Conservation (phyloP, 179 eudicot species). For the Amaranthus tricolor region DNA sequence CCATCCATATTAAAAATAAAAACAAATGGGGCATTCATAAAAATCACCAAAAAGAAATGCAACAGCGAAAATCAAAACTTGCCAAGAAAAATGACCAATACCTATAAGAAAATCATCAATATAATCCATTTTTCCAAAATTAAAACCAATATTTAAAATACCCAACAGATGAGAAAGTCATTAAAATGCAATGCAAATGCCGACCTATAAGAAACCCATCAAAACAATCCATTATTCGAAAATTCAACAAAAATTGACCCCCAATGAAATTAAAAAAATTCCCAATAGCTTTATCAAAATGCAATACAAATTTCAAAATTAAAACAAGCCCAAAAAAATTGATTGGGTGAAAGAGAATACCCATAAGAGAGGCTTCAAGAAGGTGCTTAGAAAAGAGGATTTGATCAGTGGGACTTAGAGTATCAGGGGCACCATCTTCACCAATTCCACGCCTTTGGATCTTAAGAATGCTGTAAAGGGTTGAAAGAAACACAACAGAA, state of each 20-base stretch:
- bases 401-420: conserved; percentile 68
- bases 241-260: background rate
- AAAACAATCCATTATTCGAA: background rate
- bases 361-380: conserved; percentile 85
- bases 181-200: background rate
- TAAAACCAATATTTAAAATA: background rate
- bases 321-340: background rate
- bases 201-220: background rate
- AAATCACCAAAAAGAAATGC: background rate
- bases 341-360: conserved; percentile 26
- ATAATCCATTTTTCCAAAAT: background rate
- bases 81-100: background rate
- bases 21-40: background rate
- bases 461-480: conserved; percentile 37
- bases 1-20: too few relatives aligned
- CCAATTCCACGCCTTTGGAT: conserved; percentile 38
- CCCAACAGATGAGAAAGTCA: background rate
- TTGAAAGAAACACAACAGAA: conserved; percentile 44
- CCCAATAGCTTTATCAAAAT: background rate
- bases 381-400: conserved; percentile 47
- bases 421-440: conserved; percentile 36
- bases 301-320: background rate
- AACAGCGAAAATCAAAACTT: background rate
- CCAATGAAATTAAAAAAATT: too few relatives aligned
- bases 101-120: background rate